Conservation (phyloP, 352 stramenopile genomes). For the Paralagenidium karlingii region DNA sequence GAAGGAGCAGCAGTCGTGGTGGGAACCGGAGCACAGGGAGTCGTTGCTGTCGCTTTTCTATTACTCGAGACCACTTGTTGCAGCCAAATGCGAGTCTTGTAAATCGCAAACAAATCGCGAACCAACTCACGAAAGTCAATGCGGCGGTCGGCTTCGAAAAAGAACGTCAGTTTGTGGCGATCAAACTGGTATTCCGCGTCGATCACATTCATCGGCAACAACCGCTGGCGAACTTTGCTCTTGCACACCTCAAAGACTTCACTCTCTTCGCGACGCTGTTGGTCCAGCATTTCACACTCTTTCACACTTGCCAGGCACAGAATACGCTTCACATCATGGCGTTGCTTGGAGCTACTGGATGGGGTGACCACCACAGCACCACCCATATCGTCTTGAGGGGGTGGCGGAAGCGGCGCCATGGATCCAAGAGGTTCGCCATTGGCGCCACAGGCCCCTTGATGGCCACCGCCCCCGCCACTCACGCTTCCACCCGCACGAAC, state of each 20-base stretch:
- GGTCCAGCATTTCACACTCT: slow-evolving; percentile 81
- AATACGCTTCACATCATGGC: slow-evolving; percentile 85
- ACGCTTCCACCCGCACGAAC: slow-evolving; percentile 1
- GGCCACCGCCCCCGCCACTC: slow-evolving; percentile 3
- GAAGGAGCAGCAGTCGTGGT: too few relatives aligned
- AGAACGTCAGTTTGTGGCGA: slow-evolving; percentile 98
- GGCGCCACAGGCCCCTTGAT: slow-evolving; percentile 3
- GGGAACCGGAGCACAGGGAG: too few relatives aligned
- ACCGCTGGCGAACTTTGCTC: slow-evolving; percentile 89
- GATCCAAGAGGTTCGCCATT: too few relatives aligned
- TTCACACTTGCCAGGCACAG: slow-evolving; percentile 86
- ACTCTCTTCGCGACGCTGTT: slow-evolving; percentile 88
- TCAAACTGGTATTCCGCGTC: slow-evolving; percentile 98
- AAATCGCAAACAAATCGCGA: slow-evolving; percentile 96
- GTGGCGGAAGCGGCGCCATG: slow-evolving; percentile 6
- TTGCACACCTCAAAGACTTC: slow-evolving; percentile 95
- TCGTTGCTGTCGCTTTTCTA: slow-evolving; percentile 64
- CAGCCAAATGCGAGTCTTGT: slow-evolving; percentile 98
- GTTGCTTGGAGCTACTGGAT: too few relatives aligned
- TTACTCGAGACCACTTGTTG: slow-evolving; percentile 85
- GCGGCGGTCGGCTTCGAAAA: slow-evolving; percentile 93
- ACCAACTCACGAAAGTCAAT: slow-evolving; percentile 98
- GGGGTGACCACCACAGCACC: too few relatives aligned
- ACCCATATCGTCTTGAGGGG: slow-evolving; percentile 23
- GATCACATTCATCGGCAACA: slow-evolving; percentile 95